These are phyloP conservation scores for Cephaloascus albidus DNA, from an alignment of 805 yeast species.

Conservation along the genomic window DNA sequence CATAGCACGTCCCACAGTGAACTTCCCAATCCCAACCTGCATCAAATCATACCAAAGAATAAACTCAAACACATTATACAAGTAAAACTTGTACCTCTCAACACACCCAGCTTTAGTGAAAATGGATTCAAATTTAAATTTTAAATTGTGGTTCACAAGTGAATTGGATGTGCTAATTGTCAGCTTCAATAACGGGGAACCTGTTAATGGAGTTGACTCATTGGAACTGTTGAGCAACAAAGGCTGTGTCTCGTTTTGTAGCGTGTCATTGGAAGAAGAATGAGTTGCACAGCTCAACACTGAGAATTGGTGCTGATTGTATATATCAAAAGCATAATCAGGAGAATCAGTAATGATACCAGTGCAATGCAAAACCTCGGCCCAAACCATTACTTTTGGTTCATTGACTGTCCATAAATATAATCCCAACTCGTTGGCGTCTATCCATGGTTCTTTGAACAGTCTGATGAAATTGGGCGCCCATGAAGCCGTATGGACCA, in stretches of 20 bases:
- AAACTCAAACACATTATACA: not conserved
- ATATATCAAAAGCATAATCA: not conserved
- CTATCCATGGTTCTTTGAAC: slow-evolving; percentile 1
- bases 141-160: not conserved
- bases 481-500: slow-evolving; percentile 10
- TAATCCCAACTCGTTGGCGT: slow-evolving; percentile 7
- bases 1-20: not conserved
- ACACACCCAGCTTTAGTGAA: not conserved
- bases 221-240: not conserved
- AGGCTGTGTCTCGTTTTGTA: not conserved
- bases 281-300: too few relatives aligned
- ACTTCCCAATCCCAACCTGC: not conserved
- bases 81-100: not conserved
- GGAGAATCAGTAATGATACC: slow-evolving; percentile 1
- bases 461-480: slow-evolving; percentile 6
- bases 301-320: not conserved
- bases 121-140: not conserved
- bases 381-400: slow-evolving; percentile 5
- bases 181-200: not conserved
- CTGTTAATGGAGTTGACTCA: not conserved
- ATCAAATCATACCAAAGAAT: not conserved
- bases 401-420: slow-evolving; percentile 28
- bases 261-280: not conserved
- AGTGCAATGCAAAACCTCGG: not conserved
- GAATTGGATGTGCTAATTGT: too few relatives aligned